Percentiles rank a stretch among this genome's conserved stretches.
phyloP scores from a whole-genome alignment of 345 rosid genomes.

The Linum tenue region DNA sequence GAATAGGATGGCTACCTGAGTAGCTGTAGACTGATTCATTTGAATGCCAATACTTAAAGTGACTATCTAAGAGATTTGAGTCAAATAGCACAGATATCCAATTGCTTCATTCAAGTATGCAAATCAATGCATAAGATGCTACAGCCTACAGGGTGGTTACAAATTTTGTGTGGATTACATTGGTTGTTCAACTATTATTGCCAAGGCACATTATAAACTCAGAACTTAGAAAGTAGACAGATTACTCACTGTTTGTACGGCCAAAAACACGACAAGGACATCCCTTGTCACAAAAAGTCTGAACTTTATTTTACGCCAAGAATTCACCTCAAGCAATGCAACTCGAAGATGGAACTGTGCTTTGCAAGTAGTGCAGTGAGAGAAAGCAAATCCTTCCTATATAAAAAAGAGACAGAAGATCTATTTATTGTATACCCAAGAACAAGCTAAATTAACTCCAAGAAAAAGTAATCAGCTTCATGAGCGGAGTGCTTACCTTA shows the following conservation, averaged over 20 bases:
- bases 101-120: not conserved
- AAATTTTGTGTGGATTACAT: not conserved
- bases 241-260: conserved; percentile 66
- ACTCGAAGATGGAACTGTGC: conserved; percentile 79
- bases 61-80: not conserved
- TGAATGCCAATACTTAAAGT: not conserved
- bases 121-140: not conserved
- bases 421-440: not conserved
- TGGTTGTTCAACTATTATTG: not conserved
- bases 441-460: not conserved
- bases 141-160: not conserved
- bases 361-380: conserved; percentile 86
- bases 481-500: conserved; percentile 25
- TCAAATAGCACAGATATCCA: not conserved
- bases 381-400: conserved; percentile 95
- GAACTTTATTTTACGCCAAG: conserved; percentile 85
- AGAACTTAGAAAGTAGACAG: not conserved
- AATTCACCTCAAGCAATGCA: conserved; percentile 60
- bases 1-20: not conserved
- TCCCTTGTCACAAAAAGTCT: conserved; percentile 94
- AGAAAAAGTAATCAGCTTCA: not conserved
- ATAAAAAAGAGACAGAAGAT: not conserved
- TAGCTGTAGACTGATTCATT: not conserved
- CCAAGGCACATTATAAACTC: not conserved
- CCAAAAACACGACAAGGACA: conserved; percentile 78